phyloP scores from a whole-genome alignment of 2,329 filamentous ascomycete species.

The Cercospora sp. region DNA sequence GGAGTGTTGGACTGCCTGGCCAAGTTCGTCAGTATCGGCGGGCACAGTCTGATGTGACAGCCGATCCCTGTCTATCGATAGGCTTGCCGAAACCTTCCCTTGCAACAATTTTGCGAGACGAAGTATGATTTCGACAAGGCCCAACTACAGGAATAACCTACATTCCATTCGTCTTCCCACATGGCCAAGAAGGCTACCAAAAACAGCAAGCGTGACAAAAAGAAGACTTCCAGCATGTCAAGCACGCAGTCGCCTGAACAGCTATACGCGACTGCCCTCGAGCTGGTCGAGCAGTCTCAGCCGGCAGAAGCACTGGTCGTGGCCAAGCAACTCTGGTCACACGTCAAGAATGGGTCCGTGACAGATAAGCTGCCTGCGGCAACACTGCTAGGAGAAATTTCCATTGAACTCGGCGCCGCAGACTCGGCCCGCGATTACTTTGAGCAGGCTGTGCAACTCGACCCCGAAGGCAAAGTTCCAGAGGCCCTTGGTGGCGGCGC shows the following conservation, averaged over 20 bases:
- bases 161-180: background rate
- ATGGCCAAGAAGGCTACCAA: conserved; percentile 39
- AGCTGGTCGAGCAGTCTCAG: conserved; percentile 59
- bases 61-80: conserved; percentile 5
- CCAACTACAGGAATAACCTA: background rate
- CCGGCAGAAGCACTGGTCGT: conserved; percentile 57
- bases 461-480: conserved; percentile 70
- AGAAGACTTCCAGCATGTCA: conserved; percentile 27
- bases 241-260: conserved; percentile 53
- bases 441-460: conserved; percentile 69
- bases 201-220: conserved; percentile 33
- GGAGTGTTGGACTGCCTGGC: background rate
- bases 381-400: conserved; percentile 77
- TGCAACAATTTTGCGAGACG: background rate
- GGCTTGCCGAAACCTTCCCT: background rate
- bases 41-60: background rate
- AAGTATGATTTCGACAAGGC: background rate
- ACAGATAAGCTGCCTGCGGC: conserved; percentile 61
- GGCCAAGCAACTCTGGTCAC: conserved; percentile 56
- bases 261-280: conserved; percentile 58
- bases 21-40: background rate
- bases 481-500: conserved; percentile 76
- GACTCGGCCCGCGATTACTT: conserved; percentile 74
- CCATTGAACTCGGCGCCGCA: conserved; percentile 78
- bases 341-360: conserved; percentile 42